Percentiles rank a stretch among this genome's conserved stretches.
phyloP scores from a whole-genome alignment of 805 yeast species.

The Saturnispora gosingensis region DNA sequence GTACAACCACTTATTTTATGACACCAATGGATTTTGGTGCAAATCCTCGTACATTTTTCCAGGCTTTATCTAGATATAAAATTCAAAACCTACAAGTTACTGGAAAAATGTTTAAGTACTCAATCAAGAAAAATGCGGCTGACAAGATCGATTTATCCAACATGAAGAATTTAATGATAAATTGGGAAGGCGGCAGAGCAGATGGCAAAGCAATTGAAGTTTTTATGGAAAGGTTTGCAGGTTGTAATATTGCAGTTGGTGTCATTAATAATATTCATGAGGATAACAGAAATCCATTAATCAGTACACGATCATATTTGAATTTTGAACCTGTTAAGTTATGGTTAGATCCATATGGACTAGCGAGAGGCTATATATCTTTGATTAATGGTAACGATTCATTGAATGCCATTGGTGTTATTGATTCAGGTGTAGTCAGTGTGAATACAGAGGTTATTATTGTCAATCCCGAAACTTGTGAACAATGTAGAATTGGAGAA shows the following conservation, averaged over 20 bases:
- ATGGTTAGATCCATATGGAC: conserved; percentile 77
- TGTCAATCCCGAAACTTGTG: conserved; percentile 86
- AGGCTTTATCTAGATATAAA: conserved; percentile 62
- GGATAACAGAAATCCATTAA: conserved; percentile 72
- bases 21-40: conserved; percentile 70
- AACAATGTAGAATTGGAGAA: conserved; percentile 79
- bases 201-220: conserved; percentile 47
- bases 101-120: conserved; percentile 71
- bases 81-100: conserved; percentile 83
- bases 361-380: conserved; percentile 82
- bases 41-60: conserved; percentile 63
- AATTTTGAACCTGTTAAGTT: conserved; percentile 82
- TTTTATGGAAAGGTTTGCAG: conserved; percentile 53
- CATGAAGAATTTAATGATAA: conserved; percentile 75
- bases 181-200: conserved; percentile 62
- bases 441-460: conserved; percentile 89
- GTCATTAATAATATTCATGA: conserved; percentile 71
- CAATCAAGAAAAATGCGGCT: conserved; percentile 34
- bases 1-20: conserved; percentile 74
- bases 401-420: conserved; percentile 64
- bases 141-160: conserved; percentile 5
- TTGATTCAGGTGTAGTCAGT: conserved; percentile 94
- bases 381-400: conserved; percentile 66
- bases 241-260: conserved; percentile 54
- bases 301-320: conserved; percentile 78